Conservation (phyloP, 345 rosid species). For the Bretschneidera sinensis region DNA sequence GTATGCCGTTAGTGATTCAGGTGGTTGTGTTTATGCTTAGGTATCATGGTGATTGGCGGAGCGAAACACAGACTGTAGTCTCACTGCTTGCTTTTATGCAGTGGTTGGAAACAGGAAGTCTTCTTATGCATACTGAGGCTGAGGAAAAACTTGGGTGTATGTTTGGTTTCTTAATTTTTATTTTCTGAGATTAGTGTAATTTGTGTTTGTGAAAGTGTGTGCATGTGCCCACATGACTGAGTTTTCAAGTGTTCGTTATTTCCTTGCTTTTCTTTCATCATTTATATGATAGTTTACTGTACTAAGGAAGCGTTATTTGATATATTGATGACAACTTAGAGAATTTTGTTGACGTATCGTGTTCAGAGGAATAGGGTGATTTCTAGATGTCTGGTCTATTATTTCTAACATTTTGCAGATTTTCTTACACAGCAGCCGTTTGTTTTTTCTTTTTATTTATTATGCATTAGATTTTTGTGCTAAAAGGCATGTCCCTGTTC, state of each 20-base stretch:
- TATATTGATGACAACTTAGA: too few species aligned
- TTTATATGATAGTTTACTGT: too few species aligned
- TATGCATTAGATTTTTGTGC: too few species aligned
- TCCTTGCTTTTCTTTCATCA: neutral
- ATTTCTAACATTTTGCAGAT: too few species aligned
- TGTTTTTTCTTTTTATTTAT: too few species aligned
- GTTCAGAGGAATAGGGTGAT: too few species aligned
- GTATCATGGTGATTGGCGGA: conserved; percentile 96
- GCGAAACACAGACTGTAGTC: conserved; percentile 84
- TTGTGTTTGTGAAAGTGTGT: neutral
- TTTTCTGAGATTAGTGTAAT: neutral
- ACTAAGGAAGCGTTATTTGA: too few species aligned
- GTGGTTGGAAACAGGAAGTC: conserved; percentile 82
- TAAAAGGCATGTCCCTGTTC: too few species aligned
- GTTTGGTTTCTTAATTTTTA: conserved; percentile 20
- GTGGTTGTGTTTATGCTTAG: conserved; percentile 31
- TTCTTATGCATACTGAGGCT: conserved; percentile 70
- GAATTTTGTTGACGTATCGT: too few species aligned
- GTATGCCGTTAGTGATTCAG: conserved; percentile 10
- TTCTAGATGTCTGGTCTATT: too few species aligned
- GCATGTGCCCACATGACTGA: neutral
- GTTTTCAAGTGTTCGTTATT: neutral
- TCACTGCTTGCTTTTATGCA: conserved; percentile 84
- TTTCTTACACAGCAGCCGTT: too few species aligned
- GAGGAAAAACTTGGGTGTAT: conserved; percentile 80